phyloP scores from a whole-genome alignment of 148 eudicot species.

The Fagopyrum tataricum region DNA sequence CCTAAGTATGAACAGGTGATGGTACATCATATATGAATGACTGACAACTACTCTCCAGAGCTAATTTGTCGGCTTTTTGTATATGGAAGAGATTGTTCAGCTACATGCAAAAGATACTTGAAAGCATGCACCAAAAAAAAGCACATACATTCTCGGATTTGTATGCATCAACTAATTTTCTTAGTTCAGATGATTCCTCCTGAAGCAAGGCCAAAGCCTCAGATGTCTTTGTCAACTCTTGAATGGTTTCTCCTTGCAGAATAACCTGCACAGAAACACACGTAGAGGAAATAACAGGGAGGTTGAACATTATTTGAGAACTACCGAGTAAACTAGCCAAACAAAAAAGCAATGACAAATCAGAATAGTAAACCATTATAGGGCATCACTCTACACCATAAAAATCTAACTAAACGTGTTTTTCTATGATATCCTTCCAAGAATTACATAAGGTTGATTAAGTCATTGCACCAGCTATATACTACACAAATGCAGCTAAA shows the following conservation, averaged over 20 bases:
- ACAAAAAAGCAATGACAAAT: neutral
- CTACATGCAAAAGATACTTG: neutral
- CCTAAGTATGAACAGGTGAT: neutral
- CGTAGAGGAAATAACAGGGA: neutral
- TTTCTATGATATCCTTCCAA: neutral
- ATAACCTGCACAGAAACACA: slow-evolving; percentile 42
- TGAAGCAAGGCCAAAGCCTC: slow-evolving; percentile 59
- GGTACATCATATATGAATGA: neutral
- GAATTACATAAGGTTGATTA: neutral
- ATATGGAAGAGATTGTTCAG: neutral
- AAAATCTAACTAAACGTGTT: neutral
- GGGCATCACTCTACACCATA: neutral
- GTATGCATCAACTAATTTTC: slow-evolving; percentile 43
- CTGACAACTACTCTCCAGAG: neutral
- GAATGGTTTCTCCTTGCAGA: slow-evolving; percentile 87
- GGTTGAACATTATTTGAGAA: neutral
- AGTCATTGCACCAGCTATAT: neutral
- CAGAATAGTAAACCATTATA: neutral
- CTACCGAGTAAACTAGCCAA: neutral
- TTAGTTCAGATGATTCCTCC: slow-evolving; percentile 61
- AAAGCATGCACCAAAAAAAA: slow-evolving; percentile 2
- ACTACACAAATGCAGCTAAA: neutral
- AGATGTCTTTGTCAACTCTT: slow-evolving; percentile 85
- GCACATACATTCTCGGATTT: slow-evolving; percentile 58
- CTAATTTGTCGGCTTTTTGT: neutral